Base-by-base conservation (phyloP, 2,329 filamentous ascomycete genomes). In the Diaporthe citriasiana region DNA sequence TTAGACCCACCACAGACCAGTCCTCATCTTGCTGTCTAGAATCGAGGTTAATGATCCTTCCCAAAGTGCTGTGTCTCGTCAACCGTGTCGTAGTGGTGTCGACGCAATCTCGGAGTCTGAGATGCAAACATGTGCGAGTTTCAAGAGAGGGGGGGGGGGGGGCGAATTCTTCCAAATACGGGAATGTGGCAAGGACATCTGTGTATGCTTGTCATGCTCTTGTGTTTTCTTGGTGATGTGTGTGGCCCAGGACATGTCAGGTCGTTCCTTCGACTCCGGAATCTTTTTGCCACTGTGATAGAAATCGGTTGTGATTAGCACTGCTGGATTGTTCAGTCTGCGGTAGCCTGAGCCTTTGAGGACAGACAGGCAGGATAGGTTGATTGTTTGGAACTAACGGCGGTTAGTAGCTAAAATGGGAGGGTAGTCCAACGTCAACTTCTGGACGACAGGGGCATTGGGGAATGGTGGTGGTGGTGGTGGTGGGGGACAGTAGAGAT, bases 41-140 rank as follows among this genome's bases (percentile, higher is more conserved):
- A 60, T 60, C 55, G 55, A 51, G 40, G 55, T 66, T 38, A 71
- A 71, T 60, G 69, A 71, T 71, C 69, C 69, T 51, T 70, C 38
- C 40, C 42, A 51, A 51, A 40, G 42, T 40, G 59, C 38, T 51
- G 69, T 71, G 27, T 40, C 30, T 38, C 55, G 25, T 71, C 69
- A 60, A 50, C 45, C 42, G 13, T 25, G 45, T n/a, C 27, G 25
- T 51, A 30, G 45, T 50, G 69, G 27, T 59, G 55, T 71, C 55
- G 55, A 60, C 55, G 42, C 50, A 51, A 40, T 27, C 25, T n/a
- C 33, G 4, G 22, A 13, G 19, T 40, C 40, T 47, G 42, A 40
- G 40, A 50, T 51, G 25, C 69, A 51, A 47, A 71, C 40, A 71
- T 56, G 27, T 51, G 35, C 69, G 33, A 45, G 45, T 71, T 60